Evolutionary conservation across 2,329 filamentous ascomycete species (phyloP).

Genomic region (Penicillium sp.): DNA sequence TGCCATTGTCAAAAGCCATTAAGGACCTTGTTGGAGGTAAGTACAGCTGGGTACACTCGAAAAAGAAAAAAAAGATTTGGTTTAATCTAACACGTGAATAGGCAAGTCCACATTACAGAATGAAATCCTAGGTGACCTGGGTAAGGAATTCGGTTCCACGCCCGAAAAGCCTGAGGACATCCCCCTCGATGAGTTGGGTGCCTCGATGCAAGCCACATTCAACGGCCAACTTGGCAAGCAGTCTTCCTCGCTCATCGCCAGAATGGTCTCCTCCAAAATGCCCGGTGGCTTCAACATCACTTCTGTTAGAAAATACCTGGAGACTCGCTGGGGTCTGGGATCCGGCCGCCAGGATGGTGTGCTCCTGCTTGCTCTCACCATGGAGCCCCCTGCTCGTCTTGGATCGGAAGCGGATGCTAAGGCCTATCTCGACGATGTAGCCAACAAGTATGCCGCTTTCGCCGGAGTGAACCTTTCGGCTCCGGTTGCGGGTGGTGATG

Average conservation of each 20-base stretch:
- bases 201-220: constrained; percentile 96
- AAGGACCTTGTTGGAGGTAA: constrained; percentile 96
- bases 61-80: background rate
- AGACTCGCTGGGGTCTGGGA: constrained; percentile 87
- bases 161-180: constrained; percentile 98
- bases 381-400: constrained; percentile 85
- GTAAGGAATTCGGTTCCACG: constrained; percentile 97
- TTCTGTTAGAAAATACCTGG: constrained; percentile 88
- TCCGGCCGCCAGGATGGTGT: constrained; percentile 87
- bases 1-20: constrained; percentile 93
- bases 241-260: constrained; percentile 86
- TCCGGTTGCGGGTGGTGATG: constrained; percentile 68
- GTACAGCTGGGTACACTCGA: constrained; percentile 36
- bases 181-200: constrained; percentile 90
- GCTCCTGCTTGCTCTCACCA: constrained; percentile 82
- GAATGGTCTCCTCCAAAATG: constrained; percentile 98
- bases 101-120: constrained; percentile 98
- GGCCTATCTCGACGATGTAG: constrained; percentile 80
- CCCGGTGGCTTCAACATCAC: constrained; percentile 99
- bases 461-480: constrained; percentile 82
- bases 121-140: constrained; percentile 94
- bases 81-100: constrained; percentile 39
- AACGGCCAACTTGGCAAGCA: constrained; percentile 98
- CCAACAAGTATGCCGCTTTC: constrained; percentile 83
- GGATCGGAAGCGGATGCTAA: constrained; percentile 90